Percentiles rank a stretch among this genome's conserved stretches.
Conservation (phyloP, 139 green algal species). For the Desmodesmus armatus region DNA sequence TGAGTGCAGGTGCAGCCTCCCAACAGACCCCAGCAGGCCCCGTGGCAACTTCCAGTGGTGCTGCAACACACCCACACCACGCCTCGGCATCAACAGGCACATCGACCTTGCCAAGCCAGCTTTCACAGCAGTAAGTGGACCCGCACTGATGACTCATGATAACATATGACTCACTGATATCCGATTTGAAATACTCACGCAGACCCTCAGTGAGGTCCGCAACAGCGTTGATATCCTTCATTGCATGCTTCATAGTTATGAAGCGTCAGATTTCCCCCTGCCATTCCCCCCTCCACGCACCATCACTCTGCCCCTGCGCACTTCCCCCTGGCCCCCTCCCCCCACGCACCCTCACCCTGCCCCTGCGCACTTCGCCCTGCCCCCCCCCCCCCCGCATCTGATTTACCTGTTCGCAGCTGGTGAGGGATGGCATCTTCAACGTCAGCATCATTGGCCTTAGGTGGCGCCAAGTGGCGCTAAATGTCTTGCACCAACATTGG, state of each 20-base stretch:
- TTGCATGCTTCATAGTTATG: background rate
- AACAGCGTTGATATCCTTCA: background rate
- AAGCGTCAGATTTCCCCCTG: background rate
- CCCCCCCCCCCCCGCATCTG: background rate
- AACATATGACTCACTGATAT: background rate
- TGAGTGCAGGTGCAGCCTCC: slow-evolving; percentile 32
- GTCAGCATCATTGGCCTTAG: slow-evolving; percentile 15
- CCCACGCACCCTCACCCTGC: too few species aligned
- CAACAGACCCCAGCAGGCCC: background rate
- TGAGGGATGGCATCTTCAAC: background rate
- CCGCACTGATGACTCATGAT: background rate
- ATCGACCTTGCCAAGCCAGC: slow-evolving; percentile 8
- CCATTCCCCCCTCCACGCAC: background rate
- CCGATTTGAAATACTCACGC: background rate
- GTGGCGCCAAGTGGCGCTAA: background rate
- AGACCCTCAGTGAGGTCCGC: background rate
- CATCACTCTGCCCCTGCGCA: background rate
- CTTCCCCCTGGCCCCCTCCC: too few species aligned
- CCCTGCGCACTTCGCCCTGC: background rate
- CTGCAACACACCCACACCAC: slow-evolving; percentile 25
- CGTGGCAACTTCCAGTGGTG: slow-evolving; percentile 45
- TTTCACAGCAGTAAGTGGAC: slow-evolving; percentile 4
- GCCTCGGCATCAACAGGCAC: slow-evolving; percentile 7
- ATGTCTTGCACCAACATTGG: slow-evolving; percentile 16
- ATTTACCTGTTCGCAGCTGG: background rate